Conservation (phyloP, 1,284 basidiomycete species). For the Leccinum cinnamomeum region DNA sequence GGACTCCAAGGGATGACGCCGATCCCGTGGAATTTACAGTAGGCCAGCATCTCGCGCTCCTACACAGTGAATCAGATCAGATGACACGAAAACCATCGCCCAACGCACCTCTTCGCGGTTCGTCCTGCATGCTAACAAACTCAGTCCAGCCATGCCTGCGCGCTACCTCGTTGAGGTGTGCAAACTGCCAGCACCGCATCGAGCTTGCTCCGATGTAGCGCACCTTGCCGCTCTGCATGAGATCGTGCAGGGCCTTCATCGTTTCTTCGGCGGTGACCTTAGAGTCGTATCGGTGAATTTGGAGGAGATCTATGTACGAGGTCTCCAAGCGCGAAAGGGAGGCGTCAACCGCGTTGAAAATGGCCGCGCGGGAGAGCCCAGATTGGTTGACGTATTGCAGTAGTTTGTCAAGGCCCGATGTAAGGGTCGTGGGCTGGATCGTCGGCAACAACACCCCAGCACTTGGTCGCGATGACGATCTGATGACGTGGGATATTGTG, state of each 20-base stretch:
- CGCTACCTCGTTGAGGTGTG: neutral
- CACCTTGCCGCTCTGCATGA: neutral
- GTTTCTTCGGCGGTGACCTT: neutral
- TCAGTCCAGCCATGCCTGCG: neutral
- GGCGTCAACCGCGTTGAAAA: neutral
- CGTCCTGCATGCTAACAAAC: neutral
- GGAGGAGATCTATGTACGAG: neutral
- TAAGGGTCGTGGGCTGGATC: neutral
- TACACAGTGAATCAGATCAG: neutral
- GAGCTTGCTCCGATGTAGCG: neutral
- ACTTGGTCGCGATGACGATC: neutral
- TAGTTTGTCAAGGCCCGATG: neutral
- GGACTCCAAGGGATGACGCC: conserved; percentile 38
- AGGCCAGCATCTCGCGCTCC: neutral
- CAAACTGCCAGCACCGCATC: neutral
- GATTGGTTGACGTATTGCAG: neutral
- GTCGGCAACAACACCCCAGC: neutral
- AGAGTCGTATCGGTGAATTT: neutral
- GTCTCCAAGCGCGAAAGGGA: neutral
- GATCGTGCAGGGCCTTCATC: neutral
- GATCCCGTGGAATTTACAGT: neutral
- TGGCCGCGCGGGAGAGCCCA: neutral
- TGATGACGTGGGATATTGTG: neutral
- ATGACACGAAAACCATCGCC: neutral
- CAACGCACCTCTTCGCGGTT: neutral